These are phyloP conservation scores for Sporothrix globosa DNA, from an alignment of 2,329 filamentous ascomycete genomes.

Conservation along the genomic window DNA sequence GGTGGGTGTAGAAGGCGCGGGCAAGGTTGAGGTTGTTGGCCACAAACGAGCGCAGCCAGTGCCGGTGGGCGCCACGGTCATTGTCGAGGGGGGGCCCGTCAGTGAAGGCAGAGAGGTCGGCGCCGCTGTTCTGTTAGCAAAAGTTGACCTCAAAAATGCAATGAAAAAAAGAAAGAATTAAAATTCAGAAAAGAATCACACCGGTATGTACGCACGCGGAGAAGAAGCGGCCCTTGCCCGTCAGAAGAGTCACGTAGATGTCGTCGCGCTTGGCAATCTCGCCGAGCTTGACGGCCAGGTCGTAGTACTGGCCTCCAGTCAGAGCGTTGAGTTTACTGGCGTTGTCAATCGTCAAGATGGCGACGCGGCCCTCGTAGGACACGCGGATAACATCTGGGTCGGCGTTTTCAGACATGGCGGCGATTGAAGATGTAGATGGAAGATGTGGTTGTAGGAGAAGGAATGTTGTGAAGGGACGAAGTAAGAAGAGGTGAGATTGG, in stretches of 20 bases:
- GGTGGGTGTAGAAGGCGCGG: conserved; percentile 87
- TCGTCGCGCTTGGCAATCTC: conserved; percentile 79
- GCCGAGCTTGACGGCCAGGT: conserved; percentile 70
- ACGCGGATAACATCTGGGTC: conserved; percentile 52
- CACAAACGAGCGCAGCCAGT: conserved; percentile 73
- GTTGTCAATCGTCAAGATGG: conserved; percentile 85
- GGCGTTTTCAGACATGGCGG: conserved; percentile 25
- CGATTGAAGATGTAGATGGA: neutral
- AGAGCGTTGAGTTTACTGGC: conserved; percentile 87
- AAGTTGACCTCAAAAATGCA: neutral
- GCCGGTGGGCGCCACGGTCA: conserved; percentile 47
- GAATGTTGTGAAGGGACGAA: neutral
- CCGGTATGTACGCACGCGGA: conserved; percentile 68
- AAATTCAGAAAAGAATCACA: neutral
- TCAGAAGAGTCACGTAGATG: conserved; percentile 81
- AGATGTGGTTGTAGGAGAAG: no score
- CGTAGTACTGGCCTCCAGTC: conserved; percentile 72
- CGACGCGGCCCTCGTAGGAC: conserved; percentile 69
- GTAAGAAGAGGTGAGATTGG: conserved; percentile 1
- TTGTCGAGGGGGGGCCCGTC: conserved; percentile 46
- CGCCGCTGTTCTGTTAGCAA: conserved; percentile 60
- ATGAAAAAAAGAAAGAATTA: neutral
- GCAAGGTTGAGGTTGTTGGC: conserved; percentile 88
- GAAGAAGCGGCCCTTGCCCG: conserved; percentile 81
- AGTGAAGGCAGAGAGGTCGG: conserved; percentile 70